Percentiles rank a stretch among this genome's conserved stretches.
phyloP scores from a whole-genome alignment of 495 filamentous ascomycete genomes.

The Aspergillus hancockii region DNA sequence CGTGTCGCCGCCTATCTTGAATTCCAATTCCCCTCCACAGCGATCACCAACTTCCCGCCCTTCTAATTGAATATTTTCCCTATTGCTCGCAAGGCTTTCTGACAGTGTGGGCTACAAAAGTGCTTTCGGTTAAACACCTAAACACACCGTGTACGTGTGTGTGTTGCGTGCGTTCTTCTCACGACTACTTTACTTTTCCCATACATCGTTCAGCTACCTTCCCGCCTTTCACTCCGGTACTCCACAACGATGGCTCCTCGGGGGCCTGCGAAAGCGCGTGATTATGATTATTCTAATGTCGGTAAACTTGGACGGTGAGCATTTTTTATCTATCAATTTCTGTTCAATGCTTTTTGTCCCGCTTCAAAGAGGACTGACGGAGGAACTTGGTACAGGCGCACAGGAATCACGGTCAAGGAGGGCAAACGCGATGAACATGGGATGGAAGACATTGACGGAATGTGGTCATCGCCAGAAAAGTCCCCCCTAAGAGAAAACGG shows the following conservation, averaged over 20 bases:
- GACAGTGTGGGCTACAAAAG: neutral
- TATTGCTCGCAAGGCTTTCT: neutral
- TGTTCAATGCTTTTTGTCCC: neutral
- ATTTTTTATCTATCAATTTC: neutral
- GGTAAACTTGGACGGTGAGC: slow-evolving; percentile 65
- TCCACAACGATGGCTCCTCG: slow-evolving; percentile 46
- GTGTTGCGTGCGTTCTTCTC: slow-evolving; percentile 1
- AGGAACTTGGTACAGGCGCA: slow-evolving; percentile 56
- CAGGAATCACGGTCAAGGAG: slow-evolving; percentile 80
- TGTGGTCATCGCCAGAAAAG: slow-evolving; percentile 87
- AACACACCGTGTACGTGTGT: neutral
- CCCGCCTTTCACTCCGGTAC: slow-evolving; percentile 12
- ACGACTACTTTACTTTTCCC: slow-evolving; percentile 2
- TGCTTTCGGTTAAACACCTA: neutral
- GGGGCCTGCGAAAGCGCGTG: slow-evolving; percentile 51
- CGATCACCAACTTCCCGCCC: slow-evolving; percentile 13
- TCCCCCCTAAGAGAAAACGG: slow-evolving; percentile 47
- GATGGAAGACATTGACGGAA: slow-evolving; percentile 77
- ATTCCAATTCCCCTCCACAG: slow-evolving; percentile 38
- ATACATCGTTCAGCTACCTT: neutral
- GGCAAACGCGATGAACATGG: slow-evolving; percentile 88
- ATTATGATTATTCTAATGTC: slow-evolving; percentile 63
- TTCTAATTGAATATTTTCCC: neutral
- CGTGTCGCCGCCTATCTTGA: slow-evolving; percentile 33
- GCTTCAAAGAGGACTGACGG: slow-evolving; percentile 15